Conservation (phyloP, 805 yeast genomes). For the Kurtzmaniella cleridarum region DNA sequence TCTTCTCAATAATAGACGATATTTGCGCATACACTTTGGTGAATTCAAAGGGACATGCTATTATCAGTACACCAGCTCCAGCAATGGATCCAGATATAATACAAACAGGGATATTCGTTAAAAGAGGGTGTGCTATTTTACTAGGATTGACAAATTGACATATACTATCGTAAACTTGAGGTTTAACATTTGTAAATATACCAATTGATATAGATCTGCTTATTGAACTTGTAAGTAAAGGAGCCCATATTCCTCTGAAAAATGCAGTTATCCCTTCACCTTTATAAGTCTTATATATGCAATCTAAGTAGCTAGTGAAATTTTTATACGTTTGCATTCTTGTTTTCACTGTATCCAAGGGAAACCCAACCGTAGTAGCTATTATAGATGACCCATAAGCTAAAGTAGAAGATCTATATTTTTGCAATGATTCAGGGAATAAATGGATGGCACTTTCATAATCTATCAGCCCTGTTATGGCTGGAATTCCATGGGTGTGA, state of each 20-base stretch:
- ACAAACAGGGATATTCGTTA: constrained; percentile 34
- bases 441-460: constrained; percentile 40
- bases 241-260: constrained; percentile 74
- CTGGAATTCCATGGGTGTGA: constrained; percentile 37
- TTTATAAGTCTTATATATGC: constrained; percentile 48
- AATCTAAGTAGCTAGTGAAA: constrained; percentile 51
- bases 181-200: constrained; percentile 53
- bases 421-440: constrained; percentile 44
- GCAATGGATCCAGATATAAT: constrained; percentile 59
- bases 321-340: constrained; percentile 72
- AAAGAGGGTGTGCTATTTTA: constrained; percentile 35
- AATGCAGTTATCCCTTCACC: constrained; percentile 67
- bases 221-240: constrained; percentile 59
- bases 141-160: constrained; percentile 4
- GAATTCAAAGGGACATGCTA: constrained; percentile 83
- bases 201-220: constrained; percentile 64
- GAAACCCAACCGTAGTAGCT: constrained; percentile 72
- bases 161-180: constrained; percentile 19
- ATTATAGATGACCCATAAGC: constrained; percentile 61
- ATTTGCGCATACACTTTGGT: constrained; percentile 79
- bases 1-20: constrained; percentile 37
- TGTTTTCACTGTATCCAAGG: constrained; percentile 82
- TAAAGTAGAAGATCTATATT: constrained; percentile 52
- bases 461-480: constrained; percentile 53
- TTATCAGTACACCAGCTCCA: constrained; percentile 57